A percentile compares a stretch with the other conserved stretches of the same genome.
phyloP scores from a whole-genome alignment of 345 rosid genomes.

The Citrus sinensis region DVS_A1.0 CM039169.1:22930001-22930500 shows the following conservation, averaged over 20 bases:
- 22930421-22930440: conserved; percentile 12
- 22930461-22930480: conserved; percentile 10
- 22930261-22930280: conserved; percentile 63
- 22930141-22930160: too few relatives aligned
- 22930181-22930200: too few relatives aligned
- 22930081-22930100: conserved; percentile 88
- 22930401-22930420: conserved; percentile 27
- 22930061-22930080: conserved; percentile 55
- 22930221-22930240: conserved; percentile 75
- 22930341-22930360: conserved; percentile 31
- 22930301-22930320: conserved; percentile 50
- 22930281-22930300: conserved; percentile 42
- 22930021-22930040: conserved; percentile 85
- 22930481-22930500: not conserved
- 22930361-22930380: conserved; percentile 18
- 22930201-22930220: conserved; percentile 24
- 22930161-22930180: too few relatives aligned
- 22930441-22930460: conserved; percentile 18
- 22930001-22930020: conserved; percentile 65
- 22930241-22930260: conserved; percentile 58
- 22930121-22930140: too few relatives aligned
- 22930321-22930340: conserved; percentile 37
- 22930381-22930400: conserved; percentile 22
- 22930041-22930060: conserved; percentile 68
- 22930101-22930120: conserved; percentile 32